Evolutionary conservation across 257 asterid genomes (phyloP), one percentile per base, ranked within the genome.

Genomic region (Vinca minor): DNA sequence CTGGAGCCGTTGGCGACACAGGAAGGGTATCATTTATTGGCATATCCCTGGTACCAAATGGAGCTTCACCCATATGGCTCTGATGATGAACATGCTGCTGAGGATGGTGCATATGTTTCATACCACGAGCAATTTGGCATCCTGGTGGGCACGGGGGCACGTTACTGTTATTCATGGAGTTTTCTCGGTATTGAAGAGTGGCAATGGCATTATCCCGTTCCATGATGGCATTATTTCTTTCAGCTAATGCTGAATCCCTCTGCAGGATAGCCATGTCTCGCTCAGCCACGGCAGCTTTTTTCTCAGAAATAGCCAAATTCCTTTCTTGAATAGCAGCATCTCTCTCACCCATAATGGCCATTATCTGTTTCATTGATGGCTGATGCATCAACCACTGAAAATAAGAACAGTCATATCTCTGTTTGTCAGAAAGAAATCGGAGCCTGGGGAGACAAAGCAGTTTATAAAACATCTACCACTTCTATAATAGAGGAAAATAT

Each of bases 291-390:
- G 97, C 97, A 5, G 90, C 68, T 77, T 89, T 93, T 50, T 93
- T 93, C 65, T 93, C 98, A 2, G 98, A 85, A 64, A 93, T 76
- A 62, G 97, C 95, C 55, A 93, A 65, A 49, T 93, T 93, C 32
- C 94, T 71, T 76, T 93, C 98, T 64, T 93, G 98, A 72, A 93
- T 83, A 23, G 97, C 98, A 20, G 94, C 98, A 66, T 93, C 98
- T 71, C 98, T 69, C 72, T 93, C 98, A 2, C 94, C 87, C 94
- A 89, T 87, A 38, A 93, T 78, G 26, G 85, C 79, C 97, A 89
- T 93, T 68, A 93, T 87, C 62, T 93, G 98, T 71, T 89, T 93
- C 97, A 93, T 89, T 6, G 98, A 85, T 45, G 97, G 96, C 75
- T 91, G 96, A 66, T 91, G 96, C 87, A 93, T 83, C 76, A 93